phyloP scores from a whole-genome alignment of 108 stramenopile species.

The Cyclotella sp. region DNA sequence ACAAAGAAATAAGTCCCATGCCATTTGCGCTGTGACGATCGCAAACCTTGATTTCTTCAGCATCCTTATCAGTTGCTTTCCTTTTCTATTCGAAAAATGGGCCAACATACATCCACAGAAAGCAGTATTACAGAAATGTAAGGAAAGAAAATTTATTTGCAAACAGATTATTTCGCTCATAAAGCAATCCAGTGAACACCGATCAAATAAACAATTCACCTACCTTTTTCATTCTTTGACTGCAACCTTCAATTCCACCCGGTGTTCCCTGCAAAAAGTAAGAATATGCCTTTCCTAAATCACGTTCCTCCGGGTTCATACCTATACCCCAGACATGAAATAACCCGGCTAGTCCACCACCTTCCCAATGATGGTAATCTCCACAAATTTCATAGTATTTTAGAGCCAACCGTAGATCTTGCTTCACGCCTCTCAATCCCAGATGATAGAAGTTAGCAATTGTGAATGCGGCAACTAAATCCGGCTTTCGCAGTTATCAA shows the following conservation, averaged over 20 bases:
- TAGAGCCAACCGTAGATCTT: slow-evolving; percentile 78
- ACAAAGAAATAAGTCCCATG: slow-evolving; percentile 76
- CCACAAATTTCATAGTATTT: slow-evolving; percentile 83
- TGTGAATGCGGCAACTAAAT: slow-evolving; percentile 69
- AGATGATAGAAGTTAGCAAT: slow-evolving; percentile 78
- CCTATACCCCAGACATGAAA: slow-evolving; percentile 87
- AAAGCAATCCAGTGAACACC: neutral
- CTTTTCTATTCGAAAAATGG: slow-evolving; percentile 18
- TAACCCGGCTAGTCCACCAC: slow-evolving; percentile 75
- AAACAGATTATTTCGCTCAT: neutral
- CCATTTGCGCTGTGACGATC: slow-evolving; percentile 74
- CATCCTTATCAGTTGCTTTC: slow-evolving; percentile 22
- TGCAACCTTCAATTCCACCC: slow-evolving; percentile 64
- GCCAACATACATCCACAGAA: too few relatives aligned
- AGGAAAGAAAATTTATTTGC: neutral
- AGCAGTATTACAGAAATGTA: neutral
- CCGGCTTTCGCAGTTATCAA: slow-evolving; percentile 29
- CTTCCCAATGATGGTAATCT: slow-evolving; percentile 71
- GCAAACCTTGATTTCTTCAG: slow-evolving; percentile 53
- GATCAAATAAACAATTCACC: neutral
- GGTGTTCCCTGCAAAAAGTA: slow-evolving; percentile 76
- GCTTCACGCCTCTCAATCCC: slow-evolving; percentile 77
- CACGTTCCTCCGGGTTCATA: slow-evolving; percentile 52
- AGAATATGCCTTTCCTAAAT: slow-evolving; percentile 60
- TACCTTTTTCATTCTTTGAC: slow-evolving; percentile 22